These are phyloP conservation scores for Nicotiana knightiana DNA, from an alignment of 257 asterid genomes.

Conservation along the genomic window DNA sequence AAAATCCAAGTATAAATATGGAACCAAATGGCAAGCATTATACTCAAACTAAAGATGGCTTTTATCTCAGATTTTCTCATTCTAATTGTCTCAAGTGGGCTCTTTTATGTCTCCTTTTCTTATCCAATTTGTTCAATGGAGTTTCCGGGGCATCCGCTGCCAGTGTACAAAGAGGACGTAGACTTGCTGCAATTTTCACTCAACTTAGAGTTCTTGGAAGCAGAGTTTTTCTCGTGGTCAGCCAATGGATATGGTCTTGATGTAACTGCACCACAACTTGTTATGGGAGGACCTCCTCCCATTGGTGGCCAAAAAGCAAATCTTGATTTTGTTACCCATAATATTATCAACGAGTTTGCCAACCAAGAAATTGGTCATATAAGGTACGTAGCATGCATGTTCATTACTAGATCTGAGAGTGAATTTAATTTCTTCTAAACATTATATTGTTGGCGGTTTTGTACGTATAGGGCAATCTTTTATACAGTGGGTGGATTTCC, in stretches of 20 bases:
- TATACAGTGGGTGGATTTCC: conserved; percentile 35
- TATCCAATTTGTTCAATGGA: neutral
- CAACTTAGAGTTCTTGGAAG: conserved; percentile 39
- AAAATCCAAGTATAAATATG: too few relatives aligned
- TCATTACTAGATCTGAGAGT: neutral
- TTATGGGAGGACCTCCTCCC: conserved; percentile 42
- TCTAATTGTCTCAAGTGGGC: too few relatives aligned
- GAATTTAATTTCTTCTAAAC: neutral
- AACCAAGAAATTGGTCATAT: conserved; percentile 39
- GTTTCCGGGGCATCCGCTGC: neutral
- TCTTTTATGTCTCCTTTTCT: neutral
- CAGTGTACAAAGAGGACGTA: conserved; percentile 15
- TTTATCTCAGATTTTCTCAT: too few relatives aligned
- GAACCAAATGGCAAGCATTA: too few relatives aligned
- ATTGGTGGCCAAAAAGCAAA: conserved; percentile 35
- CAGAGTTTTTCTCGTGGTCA: conserved; percentile 31
- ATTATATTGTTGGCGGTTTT: neutral
- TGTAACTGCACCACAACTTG: conserved; percentile 21
- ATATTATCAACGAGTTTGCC: conserved; percentile 26
- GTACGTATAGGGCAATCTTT: neutral
- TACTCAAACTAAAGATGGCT: too few relatives aligned
- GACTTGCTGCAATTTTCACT: conserved; percentile 32
- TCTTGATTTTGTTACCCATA: conserved; percentile 18
- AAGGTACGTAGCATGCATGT: neutral
- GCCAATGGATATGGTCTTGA: conserved; percentile 42